Evolutionary conservation across 1,139 yeast species (phyloP).

Genomic region (Candida sp.): DNA sequence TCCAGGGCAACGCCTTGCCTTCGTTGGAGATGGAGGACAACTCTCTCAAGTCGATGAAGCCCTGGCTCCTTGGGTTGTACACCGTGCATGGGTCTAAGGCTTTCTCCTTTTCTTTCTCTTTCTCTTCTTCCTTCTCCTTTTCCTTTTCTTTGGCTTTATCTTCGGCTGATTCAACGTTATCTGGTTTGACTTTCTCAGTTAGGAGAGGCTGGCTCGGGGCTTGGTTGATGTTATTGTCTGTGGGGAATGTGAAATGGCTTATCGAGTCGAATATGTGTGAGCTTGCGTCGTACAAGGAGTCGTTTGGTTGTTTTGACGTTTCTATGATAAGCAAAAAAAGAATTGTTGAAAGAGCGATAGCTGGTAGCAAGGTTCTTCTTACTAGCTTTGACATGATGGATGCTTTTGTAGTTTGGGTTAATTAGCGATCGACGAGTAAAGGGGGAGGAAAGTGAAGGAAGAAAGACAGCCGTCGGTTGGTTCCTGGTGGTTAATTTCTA

Average conservation of each 20-base stretch:
- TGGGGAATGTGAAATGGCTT: conserved; percentile 18
- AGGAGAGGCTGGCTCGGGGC: conserved; percentile 3
- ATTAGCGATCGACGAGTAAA: neutral
- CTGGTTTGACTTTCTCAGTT: neutral
- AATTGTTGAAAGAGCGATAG: conserved; percentile 9
- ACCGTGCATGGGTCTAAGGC: conserved; percentile 57
- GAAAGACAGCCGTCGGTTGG: neutral
- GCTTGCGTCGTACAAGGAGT: conserved; percentile 13
- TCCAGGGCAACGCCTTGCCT: conserved; percentile 59
- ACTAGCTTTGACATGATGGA: conserved; percentile 12
- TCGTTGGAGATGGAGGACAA: conserved; percentile 49
- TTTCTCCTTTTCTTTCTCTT: conserved; percentile 10
- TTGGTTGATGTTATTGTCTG: conserved; percentile 1
- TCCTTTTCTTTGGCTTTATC: neutral
- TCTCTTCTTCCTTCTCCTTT: conserved; percentile 9
- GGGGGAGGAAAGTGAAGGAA: neutral
- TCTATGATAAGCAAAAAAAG: conserved; percentile 10
- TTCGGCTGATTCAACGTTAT: neutral
- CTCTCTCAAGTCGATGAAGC: conserved; percentile 59
- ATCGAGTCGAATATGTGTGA: conserved; percentile 23
- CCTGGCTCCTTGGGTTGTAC: conserved; percentile 52
- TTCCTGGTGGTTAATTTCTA: neutral
- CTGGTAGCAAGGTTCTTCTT: conserved; percentile 14
- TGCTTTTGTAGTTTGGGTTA: neutral
- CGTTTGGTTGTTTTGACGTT: conserved; percentile 8